Percentiles rank a stretch among this genome's conserved stretches.
These are phyloP conservation scores for Orbilia quercus DNA, from an alignment of 2,329 filamentous ascomycete species.

Conservation along the genomic window DNA sequence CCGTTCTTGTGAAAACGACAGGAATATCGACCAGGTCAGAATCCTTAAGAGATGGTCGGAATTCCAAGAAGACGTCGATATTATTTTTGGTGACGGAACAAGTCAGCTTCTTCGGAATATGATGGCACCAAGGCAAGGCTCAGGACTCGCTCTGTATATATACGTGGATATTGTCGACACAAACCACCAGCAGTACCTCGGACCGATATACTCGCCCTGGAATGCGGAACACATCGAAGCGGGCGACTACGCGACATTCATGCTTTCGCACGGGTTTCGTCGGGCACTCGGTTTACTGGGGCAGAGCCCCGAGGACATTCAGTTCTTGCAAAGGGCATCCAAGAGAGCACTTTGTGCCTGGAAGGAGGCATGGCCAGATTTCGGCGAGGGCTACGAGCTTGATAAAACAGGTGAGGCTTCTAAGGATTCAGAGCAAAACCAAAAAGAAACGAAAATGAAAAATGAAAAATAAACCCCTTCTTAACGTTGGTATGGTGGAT, in stretches of 20 bases:
- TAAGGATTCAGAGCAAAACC: neutral
- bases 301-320: neutral
- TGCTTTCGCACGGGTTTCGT: slow-evolving; percentile 16
- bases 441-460: neutral
- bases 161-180: slow-evolving; percentile 9
- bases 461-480: neutral
- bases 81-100: slow-evolving; percentile 9
- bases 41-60: slow-evolving; percentile 6
- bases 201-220: too few relatives aligned
- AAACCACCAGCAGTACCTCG: neutral
- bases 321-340: neutral
- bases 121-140: neutral
- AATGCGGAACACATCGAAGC: neutral
- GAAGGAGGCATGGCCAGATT: neutral
- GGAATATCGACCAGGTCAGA: neutral
- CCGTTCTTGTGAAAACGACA: neutral
- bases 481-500: neutral
- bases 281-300: slow-evolving; percentile 10
- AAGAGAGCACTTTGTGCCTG: neutral
- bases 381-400: neutral
- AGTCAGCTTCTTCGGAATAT: neutral
- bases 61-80: slow-evolving; percentile 6
- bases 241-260: slow-evolving; percentile 11
- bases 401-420: neutral
- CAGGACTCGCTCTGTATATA: slow-evolving; percentile 5